phyloP scores from a whole-genome alignment of 2,329 filamentous ascomycete species.

The Trichophyton benhamiae region DNA sequence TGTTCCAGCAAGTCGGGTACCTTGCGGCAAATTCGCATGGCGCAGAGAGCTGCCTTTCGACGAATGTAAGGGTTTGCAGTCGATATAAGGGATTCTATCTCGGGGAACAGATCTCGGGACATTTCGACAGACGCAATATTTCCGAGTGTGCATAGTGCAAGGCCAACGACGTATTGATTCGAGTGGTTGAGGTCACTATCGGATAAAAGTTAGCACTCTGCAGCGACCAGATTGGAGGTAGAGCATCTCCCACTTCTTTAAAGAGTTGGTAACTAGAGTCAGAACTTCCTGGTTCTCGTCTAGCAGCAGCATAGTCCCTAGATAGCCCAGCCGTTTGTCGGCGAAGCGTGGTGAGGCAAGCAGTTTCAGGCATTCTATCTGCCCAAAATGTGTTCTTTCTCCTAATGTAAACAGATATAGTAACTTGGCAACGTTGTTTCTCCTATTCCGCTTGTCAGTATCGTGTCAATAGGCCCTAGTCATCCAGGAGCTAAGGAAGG shows the following conservation, averaged over 20 bases:
- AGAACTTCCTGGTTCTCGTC: conserved; percentile 98
- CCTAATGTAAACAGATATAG: conserved; percentile 96
- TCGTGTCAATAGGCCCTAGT: background rate
- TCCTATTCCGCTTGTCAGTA: conserved; percentile 40
- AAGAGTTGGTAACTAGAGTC: conserved; percentile 90
- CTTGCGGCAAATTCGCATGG: conserved; percentile 97
- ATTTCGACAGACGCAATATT: conserved; percentile 98
- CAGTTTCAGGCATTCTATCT: conserved; percentile 98
- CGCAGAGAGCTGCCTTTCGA: conserved; percentile 92
- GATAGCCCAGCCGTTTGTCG: conserved; percentile 89
- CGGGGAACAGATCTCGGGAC: conserved; percentile 91
- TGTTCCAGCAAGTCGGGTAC: conserved; percentile 95
- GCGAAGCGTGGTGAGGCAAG: conserved; percentile 93
- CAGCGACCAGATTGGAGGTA: background rate
- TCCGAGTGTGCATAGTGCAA: conserved; percentile 88
- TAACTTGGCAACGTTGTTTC: conserved; percentile 97
- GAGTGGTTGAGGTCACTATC: conserved; percentile 83
- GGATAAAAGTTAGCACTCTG: background rate
- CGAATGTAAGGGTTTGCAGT: conserved; percentile 98
- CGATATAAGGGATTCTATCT: conserved; percentile 83
- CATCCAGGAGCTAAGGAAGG: background rate
- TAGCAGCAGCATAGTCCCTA: conserved; percentile 88
- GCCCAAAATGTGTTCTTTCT: conserved; percentile 94
- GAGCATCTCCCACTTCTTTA: conserved; percentile 69
- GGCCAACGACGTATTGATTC: conserved; percentile 95